These are phyloP conservation scores for Fusarium duplospermum DNA, from an alignment of 2,329 filamentous ascomycete species.

Conservation along the genomic window DNA sequence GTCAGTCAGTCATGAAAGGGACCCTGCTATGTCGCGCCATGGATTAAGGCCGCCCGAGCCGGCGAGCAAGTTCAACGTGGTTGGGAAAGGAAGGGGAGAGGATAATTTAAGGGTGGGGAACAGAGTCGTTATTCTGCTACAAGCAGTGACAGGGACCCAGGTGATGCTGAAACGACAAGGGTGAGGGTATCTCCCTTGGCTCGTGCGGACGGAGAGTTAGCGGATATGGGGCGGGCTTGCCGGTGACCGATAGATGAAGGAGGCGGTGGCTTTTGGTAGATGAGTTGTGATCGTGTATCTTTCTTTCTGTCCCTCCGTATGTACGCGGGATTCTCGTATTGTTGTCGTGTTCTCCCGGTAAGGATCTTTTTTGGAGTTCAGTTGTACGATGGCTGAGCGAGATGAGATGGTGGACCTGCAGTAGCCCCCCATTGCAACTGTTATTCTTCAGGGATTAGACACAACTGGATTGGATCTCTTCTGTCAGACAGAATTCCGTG, in stretches of 20 bases:
- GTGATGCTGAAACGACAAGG: slow-evolving; percentile 35
- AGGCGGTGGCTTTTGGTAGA: not conserved
- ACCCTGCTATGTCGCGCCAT: slow-evolving; percentile 13
- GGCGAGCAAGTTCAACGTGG: not conserved
- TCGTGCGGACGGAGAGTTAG: not conserved
- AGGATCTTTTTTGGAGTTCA: not conserved
- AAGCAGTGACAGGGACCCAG: slow-evolving; percentile 27
- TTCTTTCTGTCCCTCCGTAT: not conserved
- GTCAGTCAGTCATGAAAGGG: not conserved
- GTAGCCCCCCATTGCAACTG: slow-evolving; percentile 1
- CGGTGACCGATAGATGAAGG: slow-evolving; percentile 25
- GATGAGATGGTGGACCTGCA: slow-evolving; percentile 18
- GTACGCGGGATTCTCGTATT: not conserved
- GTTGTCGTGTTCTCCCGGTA: not conserved
- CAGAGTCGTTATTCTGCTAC: slow-evolving; percentile 34
- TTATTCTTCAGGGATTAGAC: slow-evolving; percentile 3
- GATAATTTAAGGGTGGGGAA: slow-evolving; percentile 23
- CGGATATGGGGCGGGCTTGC: slow-evolving; percentile 8
- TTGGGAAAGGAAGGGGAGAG: not conserved
- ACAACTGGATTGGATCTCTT: slow-evolving; percentile 3
- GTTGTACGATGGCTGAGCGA: not conserved
- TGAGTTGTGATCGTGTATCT: not conserved
- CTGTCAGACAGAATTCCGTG: not conserved
- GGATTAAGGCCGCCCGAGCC: slow-evolving; percentile 5
- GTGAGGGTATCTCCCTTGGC: not conserved